Evolutionary conservation across 768 basidiomycete genomes (phyloP), one percentile per base, ranked within the genome.

Genomic region (Tylopilus plumbeoviolaceoides): DNA sequence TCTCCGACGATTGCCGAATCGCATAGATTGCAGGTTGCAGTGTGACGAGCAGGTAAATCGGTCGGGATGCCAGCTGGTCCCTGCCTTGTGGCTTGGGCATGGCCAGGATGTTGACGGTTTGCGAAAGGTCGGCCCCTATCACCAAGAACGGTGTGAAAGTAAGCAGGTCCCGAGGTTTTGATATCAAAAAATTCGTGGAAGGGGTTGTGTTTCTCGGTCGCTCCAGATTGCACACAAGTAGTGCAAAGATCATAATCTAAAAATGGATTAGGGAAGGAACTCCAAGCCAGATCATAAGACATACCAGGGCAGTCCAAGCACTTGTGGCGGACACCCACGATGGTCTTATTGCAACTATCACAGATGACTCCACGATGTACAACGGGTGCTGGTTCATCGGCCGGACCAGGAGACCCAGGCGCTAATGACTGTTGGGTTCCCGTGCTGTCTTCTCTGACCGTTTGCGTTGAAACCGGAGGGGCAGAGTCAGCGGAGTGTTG

Each of bases 21-120:
- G 60, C 92, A 95, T 23, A 92, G 64, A 64, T 94, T 80, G 70
- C 92, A 95, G 10, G 68, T 77, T 7, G 89, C 89, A 55, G 69
- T 64, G 64, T 94, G 91, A 25, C 71, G 60, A n/a, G 72, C 72
- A 23, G 67, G 70, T 40, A 49, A 28, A 41, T 53, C 40, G 4
- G n/a, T 47, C 47, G 31, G 15, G 15, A 20, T 41, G 10, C 4
- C 7, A 47, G 8, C 20, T 39, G 44, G 20, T 17, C 27, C 35
- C 5, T 48, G 53, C 39, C 2, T 44, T 23, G 27, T 8, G 18
- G 39, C 40, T 12, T 47, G 38, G 5, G 17, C 18, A 23, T 45
- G 49, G 27, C 17, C 50, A 30, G 51, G 56, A 31, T 12, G 47
- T 6, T 50, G 38, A 17, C 27, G 18, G 50, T 35, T 27, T 62